Evolutionary conservation across 2,329 filamentous ascomycete genomes (phyloP), one percentile per base, ranked within the genome.

Genomic region (Paraphoma chrysanthemicola): DNA sequence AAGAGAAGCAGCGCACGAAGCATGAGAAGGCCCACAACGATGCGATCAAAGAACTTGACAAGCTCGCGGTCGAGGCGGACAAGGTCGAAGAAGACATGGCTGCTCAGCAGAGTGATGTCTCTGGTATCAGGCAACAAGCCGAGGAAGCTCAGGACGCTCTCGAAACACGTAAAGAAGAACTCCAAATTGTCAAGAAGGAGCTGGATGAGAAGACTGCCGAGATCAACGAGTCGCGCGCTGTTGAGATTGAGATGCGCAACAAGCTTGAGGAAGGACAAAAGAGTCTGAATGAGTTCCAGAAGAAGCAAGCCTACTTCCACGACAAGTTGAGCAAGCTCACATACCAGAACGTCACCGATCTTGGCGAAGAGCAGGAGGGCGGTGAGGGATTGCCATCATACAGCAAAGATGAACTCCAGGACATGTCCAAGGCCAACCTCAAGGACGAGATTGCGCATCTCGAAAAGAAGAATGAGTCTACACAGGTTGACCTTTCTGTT

Each of bases 241-340:
- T 90, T 3, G 95, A 99, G 77, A 97, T 99, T 59, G 95, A 99
- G 78, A 97, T 98, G 93, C 90, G 91, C 61, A 98, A 98, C 79
- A 96, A 96, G 80, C 88, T 99, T 1, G 95, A 98, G 72, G 94
- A 98, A 73, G 95, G 94, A 75, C 91, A 97, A 64, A 99, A 99
- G 79, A 86, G 89, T 9, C 84, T 98, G 12, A 78, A 81, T 0
- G 94, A 98, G 71, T 97, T 96, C 77, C 88, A 96, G 75, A 93
- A 91, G 78, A 88, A 91, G 57, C 84, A 91, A 41, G 85, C 84
- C 38, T 92, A 97, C 80, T 98, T 93, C 93, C 83, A 93, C 52
- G 92, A 97, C 57, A 97, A 98, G 80, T 82, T 96, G 8, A 83
- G 85, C 50, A 98, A 97, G 80, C 85, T 99, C 28, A 79, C 84